Evolutionary conservation across 2,329 filamentous ascomycete species (phyloP), one percentile per base, ranked within the genome.

Genomic region (Colletotrichum paranaense): DNA sequence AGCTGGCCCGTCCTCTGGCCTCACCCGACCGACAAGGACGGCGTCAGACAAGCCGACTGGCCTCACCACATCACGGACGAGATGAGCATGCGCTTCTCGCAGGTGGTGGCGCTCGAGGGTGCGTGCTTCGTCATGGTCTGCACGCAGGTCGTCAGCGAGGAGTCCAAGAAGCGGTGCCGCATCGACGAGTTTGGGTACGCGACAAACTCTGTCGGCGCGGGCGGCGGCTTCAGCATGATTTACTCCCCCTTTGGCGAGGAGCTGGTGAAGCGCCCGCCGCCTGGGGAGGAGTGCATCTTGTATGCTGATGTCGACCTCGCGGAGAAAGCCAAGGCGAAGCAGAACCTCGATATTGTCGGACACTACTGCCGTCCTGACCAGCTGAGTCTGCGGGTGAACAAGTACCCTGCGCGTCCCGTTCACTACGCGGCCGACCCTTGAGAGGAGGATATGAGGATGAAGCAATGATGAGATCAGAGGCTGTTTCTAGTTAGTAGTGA

Each of bases 71-170:
- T 82, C 73, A 82, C 80, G 0, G 79, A 79, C 22, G 79, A 81
- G 75, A 81, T 81, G 53, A 80, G 78, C 74, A 78, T 81, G 67
- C 79, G 81, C 58, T 80, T 81, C 6, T 83, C 80, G 73, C 83
- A 85, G 68, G 81, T 84, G 68, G 82, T 85, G 77, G 84, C 84
- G 14, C 84, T 86, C 42, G 84, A 86, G 75, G 84, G 84, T 7
- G 81, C 82, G n/a, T 81, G 81, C n/a, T 86, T 85, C 72, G 84
- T 86, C 12, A 76, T 85, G 52, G 79, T 82, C 38, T 80, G 81
- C 14, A 82, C 82, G 42, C 82, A 84, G 75, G 80, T 85, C 57
- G 72, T 86, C 49, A 84, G 81, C 28, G 82, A 84, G 75, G 79
- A 82, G 76, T 83, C 81, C 62, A 67, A 77, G n/a, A 72, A 76